Evolutionary conservation across 305 asterid species (phyloP), one percentile per base, ranked within the genome.

Genomic region (Striga hermonthica): DNA sequence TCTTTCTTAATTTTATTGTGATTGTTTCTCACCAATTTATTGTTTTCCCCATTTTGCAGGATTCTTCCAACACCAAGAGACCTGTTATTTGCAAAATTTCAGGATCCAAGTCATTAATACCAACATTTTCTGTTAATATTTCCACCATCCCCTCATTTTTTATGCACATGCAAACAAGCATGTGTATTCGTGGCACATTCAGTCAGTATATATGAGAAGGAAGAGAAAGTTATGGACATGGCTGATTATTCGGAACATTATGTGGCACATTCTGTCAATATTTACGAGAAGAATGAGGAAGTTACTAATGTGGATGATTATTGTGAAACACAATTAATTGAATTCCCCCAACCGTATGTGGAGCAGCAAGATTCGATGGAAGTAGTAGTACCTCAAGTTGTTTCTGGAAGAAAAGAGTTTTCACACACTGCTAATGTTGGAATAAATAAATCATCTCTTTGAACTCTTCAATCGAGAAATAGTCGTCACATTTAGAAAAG

Each of bases 111-210:
- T 72, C 85, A 11, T 72, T 60, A 55, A 66, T 80, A 62, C 99
- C 99, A 28, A 53, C 80, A 57, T 82, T 88, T 75, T 44, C 81
- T 36, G 72, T 90, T 72, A 80, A 84, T 73, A 82, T 79, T 69
- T 76, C 82, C 65, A 84, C 95, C 48, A 77, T 82, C 53, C 99
- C 99, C 0, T 75, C 73, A 74, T 70, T 78, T 75, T 90, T 88
- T 74, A 40, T 73, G 74, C 71, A 72, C 70, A 44, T 93, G 73
- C 95, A 90, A 71, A 72, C 82, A 36, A 78, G 78, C 57, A 62
- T 79, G 69, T 62, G 45, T 43, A 78, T 86, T 75, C 50, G 79
- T 37, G 65, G 60, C 35, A 52, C 57, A 52, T 52, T 28, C 36
- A 9, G 9, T 16, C 35, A n/a, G 9, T 52, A 22, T 22, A 22